Evolutionary conservation across 257 asterid species (phyloP), one percentile per base, ranked within the genome.

Genomic region (Lycium ferocissimum): DNA sequence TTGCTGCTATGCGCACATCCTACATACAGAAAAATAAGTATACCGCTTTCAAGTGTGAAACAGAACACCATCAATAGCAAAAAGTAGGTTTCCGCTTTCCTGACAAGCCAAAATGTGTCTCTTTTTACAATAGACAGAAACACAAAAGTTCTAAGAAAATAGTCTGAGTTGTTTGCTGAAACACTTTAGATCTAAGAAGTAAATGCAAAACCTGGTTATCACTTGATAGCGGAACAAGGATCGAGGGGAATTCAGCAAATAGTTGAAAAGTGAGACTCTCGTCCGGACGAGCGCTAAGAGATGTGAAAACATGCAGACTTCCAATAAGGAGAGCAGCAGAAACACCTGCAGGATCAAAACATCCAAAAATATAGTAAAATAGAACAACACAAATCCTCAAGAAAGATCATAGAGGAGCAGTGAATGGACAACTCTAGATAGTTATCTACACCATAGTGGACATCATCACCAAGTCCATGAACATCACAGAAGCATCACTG

Each of bases 171-270:
- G 82, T 51, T 78, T 15, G 22, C 82, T 53, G 43, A 26, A 53
- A 78, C 15, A 17, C 4, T 53, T 13, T 53, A 78, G 59, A 53
- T 78, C 9, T 78, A 53, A 53, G 79, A 75, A 51, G 78, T 37
- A 38, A 69, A 85, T 54, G 81, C 51, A 69, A 84, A 89, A 94
- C 99, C 99, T 95, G 93, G 85, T 87, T 85, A 83, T 91, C 95
- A 89, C 95, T 92, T 26, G 98, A 89, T 71, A 97, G 87, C 10
- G 97, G 95, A 57, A 97, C 96, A 65, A 97, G 96, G 85, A 93
- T 69, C 37, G 93, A 88, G 80, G 98, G 96, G 86, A 94, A 94
- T 80, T 92, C 91, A 38, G 87, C 84, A 38, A 93, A 88, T 83
- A 95, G 88, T 86, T 93, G 88, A 61, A 81, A 83, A 54, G 91